Base-by-base conservation (phyloP, 208 protist species). In the Leishmania braziliensis region DNA sequence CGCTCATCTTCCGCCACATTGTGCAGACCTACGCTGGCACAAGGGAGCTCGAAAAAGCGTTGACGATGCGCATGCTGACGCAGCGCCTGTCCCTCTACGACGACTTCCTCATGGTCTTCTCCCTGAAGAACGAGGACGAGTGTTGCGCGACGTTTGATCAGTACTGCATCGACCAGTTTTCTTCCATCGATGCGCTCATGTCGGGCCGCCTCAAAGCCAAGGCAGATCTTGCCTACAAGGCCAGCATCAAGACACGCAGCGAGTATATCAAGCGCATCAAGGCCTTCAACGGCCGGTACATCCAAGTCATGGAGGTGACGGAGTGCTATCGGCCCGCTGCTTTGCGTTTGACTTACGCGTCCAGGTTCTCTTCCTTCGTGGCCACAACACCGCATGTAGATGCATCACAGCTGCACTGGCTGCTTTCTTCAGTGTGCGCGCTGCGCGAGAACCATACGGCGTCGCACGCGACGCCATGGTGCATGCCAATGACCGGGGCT, bases 201-300 rank as follows among this genome's bases (percentile, higher is more conserved):
- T 91, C 90, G 33, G 87, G 88, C 70, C 81, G 92, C 1, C 92
- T 87, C 9, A 93, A 95, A 72, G 75, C 80, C 18, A 97, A 95
- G 86, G 85, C 89, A 6, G 94, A 95, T 65, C 66, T 87, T 23
- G 92, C 92, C 3, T 86, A 91, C 77, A 93, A 95, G 68, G 81
- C 78, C 2, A 85, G 86, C 76, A 88, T 96, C 51, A 93, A 94
- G 78, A 86, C 86, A 3, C 89, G 94, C 66, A 89, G 86, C 71
- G 92, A 95, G 82, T 93, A 94, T 86, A 92, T 97, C 77, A 91
- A 96, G 71, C 91, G 90, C 56, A 90, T 97, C 84, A 95, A 92
- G 77, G 75, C 83, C 20, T 95, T 95, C 85, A 95, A 90, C 78
- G 77, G 81, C 50, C 81, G 84, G 46, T 94, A 91, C 81, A 82